Conservation (phyloP, 805 yeast species). For the Vanderwaltozyma polyspora region DNA sequence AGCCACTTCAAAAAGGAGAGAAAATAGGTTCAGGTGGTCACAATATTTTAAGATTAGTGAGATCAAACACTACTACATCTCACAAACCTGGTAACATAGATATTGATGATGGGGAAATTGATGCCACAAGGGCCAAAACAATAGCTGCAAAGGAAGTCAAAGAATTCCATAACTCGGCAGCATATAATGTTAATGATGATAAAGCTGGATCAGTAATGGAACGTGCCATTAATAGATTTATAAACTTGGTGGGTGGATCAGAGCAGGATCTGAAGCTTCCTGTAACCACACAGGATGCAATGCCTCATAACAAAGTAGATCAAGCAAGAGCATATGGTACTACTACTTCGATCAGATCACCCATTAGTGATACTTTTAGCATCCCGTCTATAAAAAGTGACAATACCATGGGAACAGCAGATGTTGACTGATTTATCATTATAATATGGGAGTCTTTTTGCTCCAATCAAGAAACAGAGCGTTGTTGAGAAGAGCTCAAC, state of each 20-base stretch:
- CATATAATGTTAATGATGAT: conserved; percentile 26
- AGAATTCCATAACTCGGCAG: conserved; percentile 16
- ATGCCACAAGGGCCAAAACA: conserved; percentile 8
- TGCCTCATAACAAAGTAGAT: conserved; percentile 10
- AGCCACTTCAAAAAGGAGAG: conserved; percentile 1
- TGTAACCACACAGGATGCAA: conserved; percentile 18
- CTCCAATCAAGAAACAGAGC: no score
- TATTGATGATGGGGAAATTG: not conserved
- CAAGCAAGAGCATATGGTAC: conserved; percentile 1
- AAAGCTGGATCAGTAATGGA: conserved; percentile 28
- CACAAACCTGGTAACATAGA: not conserved
- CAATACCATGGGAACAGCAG: no score
- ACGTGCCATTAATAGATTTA: conserved; percentile 21
- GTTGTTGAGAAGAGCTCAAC: no score
- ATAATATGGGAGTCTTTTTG: no score
- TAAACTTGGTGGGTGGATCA: conserved; percentile 5
- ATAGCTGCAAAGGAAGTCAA: conserved; percentile 20
- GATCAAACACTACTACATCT: not conserved
- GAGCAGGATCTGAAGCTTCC: conserved; percentile 7
- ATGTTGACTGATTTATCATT: no score
- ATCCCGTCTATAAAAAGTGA: not conserved
- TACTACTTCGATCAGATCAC: conserved; percentile 1
- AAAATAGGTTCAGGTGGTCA: conserved; percentile 39
- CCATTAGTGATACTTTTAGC: not conserved
- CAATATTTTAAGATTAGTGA: not conserved